Percentiles rank a stretch among this genome's conserved stretches.
phyloP scores from a whole-genome alignment of 116 monocot genomes.

The Dioscorea cayenensis region DNA sequence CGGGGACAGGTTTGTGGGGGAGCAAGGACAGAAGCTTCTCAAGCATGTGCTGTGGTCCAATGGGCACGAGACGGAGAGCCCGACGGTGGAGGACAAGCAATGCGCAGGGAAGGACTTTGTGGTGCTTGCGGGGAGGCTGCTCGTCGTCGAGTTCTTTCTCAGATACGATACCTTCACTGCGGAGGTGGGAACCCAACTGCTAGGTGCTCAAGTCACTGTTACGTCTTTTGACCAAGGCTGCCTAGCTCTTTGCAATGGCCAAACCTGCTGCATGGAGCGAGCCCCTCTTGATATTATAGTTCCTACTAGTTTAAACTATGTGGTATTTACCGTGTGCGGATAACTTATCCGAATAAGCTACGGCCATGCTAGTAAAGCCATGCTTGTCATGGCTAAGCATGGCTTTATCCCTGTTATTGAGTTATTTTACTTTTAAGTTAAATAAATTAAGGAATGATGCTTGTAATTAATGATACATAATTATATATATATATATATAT shows the following conservation, averaged over 20 bases:
- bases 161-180: constrained; percentile 73
- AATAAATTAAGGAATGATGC: no score
- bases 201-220: constrained; percentile 43
- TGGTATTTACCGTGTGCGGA: no score
- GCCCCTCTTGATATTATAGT: no score
- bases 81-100: constrained; percentile 61
- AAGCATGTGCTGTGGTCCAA: constrained; percentile 73
- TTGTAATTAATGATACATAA: no score
- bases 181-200: constrained; percentile 25
- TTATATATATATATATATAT: no score
- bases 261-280: no score
- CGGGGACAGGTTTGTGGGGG: constrained; percentile 49
- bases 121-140: constrained; percentile 46
- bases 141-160: constrained; percentile 68
- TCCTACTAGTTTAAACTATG: no score
- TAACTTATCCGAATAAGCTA: no score
- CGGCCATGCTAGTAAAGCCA: no score
- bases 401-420: no score
- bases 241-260: background rate
- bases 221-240: constrained; percentile 59
- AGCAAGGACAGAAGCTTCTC: constrained; percentile 34
- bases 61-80: constrained; percentile 68
- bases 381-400: no score
- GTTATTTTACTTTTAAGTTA: no score
- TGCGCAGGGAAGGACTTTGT: constrained; percentile 76